Percentiles rank a stretch among this genome's conserved stretches.
Evolutionary conservation across 768 basidiomycete species (phyloP).

Genomic region (Mycena chlorophos): DNA sequence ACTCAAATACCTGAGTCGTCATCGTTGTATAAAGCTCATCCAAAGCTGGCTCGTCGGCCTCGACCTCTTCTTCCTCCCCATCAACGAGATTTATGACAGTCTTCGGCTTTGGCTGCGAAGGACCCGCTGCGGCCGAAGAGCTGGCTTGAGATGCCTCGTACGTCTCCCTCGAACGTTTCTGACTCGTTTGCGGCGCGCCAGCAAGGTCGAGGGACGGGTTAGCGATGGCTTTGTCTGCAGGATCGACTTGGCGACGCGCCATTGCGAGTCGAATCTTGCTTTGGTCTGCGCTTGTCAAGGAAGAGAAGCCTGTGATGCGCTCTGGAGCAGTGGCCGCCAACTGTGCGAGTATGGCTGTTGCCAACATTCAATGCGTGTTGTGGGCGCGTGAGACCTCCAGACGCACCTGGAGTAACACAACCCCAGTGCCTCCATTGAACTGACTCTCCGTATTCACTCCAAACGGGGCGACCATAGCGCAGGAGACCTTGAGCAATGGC

Average conservation of each 20-base stretch:
- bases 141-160: conserved; percentile 24
- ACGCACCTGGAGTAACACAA: conserved; percentile 55
- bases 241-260: conserved; percentile 52
- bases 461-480: conserved; percentile 59
- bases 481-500: conserved; percentile 55
- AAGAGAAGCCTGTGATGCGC: conserved; percentile 47
- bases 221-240: conserved; percentile 55
- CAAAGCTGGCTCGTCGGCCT: conserved; percentile 38
- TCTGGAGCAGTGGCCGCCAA: conserved; percentile 47
- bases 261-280: conserved; percentile 62
- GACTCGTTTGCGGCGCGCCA: conserved; percentile 25
- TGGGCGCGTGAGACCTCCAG: conserved; percentile 1
- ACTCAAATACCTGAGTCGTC: not conserved
- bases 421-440: conserved; percentile 84
- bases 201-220: conserved; percentile 8
- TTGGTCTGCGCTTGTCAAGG: conserved; percentile 56
- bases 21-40: conserved; percentile 72
- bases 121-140: conserved; percentile 23
- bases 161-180: conserved; percentile 47
- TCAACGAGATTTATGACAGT: not conserved
- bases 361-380: not conserved
- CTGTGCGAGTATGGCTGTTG: conserved; percentile 43
- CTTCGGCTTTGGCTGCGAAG: no score
- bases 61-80: conserved; percentile 42
- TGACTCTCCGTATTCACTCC: conserved; percentile 53